A percentile compares a stretch with the other conserved stretches of the same genome.
Evolutionary conservation across 208 protist species (phyloP).

Genomic region (Leishmania gerbilli): DNA sequence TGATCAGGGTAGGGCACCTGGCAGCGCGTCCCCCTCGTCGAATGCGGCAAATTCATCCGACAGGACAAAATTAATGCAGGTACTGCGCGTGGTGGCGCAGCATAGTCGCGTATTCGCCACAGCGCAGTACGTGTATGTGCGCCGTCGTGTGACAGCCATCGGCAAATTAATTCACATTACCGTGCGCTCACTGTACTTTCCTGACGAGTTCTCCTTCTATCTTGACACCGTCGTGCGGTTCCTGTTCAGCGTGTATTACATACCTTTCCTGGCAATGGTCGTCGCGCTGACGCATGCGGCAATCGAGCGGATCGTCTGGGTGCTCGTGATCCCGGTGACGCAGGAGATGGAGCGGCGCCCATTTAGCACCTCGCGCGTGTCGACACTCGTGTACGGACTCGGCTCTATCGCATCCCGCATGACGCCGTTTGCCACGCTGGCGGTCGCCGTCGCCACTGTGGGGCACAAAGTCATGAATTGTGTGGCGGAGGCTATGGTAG

Average conservation of each 20-base stretch:
- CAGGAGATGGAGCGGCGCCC: constrained; percentile 78
- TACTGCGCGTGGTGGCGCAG: neutral
- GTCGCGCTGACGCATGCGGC: constrained; percentile 79
- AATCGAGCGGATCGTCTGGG: constrained; percentile 84
- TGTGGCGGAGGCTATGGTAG: constrained; percentile 75
- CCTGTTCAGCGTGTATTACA: constrained; percentile 77
- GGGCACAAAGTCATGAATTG: constrained; percentile 83
- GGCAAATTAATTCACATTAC: constrained; percentile 40
- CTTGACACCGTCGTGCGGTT: constrained; percentile 61
- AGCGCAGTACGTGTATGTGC: constrained; percentile 7
- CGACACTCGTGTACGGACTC: constrained; percentile 59
- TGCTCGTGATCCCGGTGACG: constrained; percentile 77
- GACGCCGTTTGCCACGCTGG: constrained; percentile 67
- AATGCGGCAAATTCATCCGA: neutral
- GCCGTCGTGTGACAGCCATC: constrained; percentile 6
- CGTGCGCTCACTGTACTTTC: constrained; percentile 72
- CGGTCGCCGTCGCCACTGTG: constrained; percentile 56
- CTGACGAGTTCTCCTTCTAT: constrained; percentile 74
- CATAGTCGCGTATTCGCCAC: neutral
- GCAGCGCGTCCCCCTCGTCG: neutral
- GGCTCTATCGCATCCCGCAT: constrained; percentile 58
- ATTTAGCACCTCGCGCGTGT: constrained; percentile 57
- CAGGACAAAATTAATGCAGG: neutral
- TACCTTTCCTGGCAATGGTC: constrained; percentile 64
- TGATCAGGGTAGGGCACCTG: neutral